A percentile compares a stretch with the other conserved stretches of the same genome.
phyloP scores from a whole-genome alignment of 169 alveolate genomes.

The Eimeria praecox region DNA sequence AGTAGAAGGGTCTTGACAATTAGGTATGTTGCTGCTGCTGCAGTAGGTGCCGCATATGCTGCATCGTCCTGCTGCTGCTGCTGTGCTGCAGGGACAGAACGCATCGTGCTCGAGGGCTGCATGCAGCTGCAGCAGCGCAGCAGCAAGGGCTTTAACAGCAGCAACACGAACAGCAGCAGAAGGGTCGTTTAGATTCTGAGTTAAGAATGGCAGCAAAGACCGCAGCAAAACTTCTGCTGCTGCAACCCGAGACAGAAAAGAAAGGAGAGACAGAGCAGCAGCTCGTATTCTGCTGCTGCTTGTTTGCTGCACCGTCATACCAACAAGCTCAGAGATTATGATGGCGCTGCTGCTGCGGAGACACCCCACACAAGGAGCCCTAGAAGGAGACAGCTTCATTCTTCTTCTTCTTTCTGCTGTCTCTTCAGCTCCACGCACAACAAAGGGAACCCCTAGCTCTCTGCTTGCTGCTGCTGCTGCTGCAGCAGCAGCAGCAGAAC shows the following conservation, averaged over 20 bases:
- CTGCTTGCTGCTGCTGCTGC: conserved; percentile 55
- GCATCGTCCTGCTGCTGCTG: background rate
- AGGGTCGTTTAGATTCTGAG: conserved; percentile 52
- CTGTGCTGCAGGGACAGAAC: background rate
- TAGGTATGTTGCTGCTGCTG: conserved; percentile 38
- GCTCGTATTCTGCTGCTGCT: conserved; percentile 58
- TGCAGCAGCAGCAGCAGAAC: conserved; percentile 32
- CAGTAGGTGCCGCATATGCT: conserved; percentile 24
- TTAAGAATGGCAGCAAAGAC: conserved; percentile 63
- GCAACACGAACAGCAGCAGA: conserved; percentile 56
- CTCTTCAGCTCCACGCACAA: background rate
- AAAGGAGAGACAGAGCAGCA: conserved; percentile 60
- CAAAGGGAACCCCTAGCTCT: conserved; percentile 18
- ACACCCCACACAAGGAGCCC: background rate
- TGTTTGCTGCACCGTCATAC: conserved; percentile 67
- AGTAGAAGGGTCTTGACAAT: background rate
- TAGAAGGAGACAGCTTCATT: background rate
- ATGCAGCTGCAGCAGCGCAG: conserved; percentile 71
- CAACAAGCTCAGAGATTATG: conserved; percentile 26
- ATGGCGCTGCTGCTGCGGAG: conserved; percentile 71
- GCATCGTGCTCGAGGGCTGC: conserved; percentile 55
- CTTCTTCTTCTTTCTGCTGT: background rate
- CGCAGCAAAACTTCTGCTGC: conserved; percentile 67
- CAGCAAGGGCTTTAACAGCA: conserved; percentile 68
- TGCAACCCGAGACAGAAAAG: conserved; percentile 55